Conservation (phyloP, 805 yeast genomes). For the Saturnispora sanitii region DNA sequence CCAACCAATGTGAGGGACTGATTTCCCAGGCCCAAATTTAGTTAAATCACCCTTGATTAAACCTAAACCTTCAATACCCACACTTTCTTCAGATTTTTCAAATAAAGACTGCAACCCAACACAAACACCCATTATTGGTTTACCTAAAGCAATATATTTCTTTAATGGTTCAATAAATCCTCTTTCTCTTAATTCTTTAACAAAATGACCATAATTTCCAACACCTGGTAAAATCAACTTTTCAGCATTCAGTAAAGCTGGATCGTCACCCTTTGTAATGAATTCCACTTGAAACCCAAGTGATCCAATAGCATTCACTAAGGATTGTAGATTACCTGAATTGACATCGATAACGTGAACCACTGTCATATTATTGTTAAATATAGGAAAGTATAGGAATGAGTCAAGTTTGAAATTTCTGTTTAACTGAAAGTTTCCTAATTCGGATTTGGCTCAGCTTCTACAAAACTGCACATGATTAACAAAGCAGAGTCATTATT, state of each 20-base stretch:
- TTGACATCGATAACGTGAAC: constrained; percentile 86
- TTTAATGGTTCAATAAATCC: constrained; percentile 58
- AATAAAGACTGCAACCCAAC: constrained; percentile 91
- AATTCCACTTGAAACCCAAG: constrained; percentile 63
- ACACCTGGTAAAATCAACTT: constrained; percentile 87
- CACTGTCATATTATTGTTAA: constrained; percentile 10
- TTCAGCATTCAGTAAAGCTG: constrained; percentile 35
- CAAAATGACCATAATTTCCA: constrained; percentile 94
- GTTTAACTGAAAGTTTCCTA: not conserved
- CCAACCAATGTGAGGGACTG: constrained; percentile 99
- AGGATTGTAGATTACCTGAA: constrained; percentile 87
- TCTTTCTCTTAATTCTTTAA: constrained; percentile 51
- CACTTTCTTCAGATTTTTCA: constrained; percentile 63
- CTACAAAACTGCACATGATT: not conserved
- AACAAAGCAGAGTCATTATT: no score
- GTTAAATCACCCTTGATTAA: constrained; percentile 42
- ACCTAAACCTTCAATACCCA: constrained; percentile 48
- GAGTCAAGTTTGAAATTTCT: constrained; percentile 3
- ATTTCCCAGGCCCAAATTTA: constrained; percentile 58
- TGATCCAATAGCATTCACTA: constrained; percentile 73
- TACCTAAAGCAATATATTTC: constrained; percentile 63
- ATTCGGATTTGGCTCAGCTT: not conserved
- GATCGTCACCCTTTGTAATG: constrained; percentile 50
- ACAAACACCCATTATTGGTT: constrained; percentile 92
- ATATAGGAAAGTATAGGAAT: not conserved